Conservation (phyloP, 2,329 filamentous ascomycete genomes). For the Stachybotrys chlorohalonatus region DNA sequence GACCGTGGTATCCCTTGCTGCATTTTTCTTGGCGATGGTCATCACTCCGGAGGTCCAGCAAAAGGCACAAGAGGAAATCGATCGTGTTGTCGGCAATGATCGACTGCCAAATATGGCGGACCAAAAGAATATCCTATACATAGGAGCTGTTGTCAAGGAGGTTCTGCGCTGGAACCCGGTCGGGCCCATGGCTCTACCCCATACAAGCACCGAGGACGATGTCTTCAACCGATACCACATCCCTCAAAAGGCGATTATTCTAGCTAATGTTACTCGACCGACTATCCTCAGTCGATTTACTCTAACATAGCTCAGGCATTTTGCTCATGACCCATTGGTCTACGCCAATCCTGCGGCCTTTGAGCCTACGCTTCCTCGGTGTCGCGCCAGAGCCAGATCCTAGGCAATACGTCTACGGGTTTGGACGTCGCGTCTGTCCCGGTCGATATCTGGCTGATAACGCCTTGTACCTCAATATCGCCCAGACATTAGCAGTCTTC, state of each 20-base stretch:
- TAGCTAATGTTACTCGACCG: constrained; percentile 6
- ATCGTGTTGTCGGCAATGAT: constrained; percentile 13
- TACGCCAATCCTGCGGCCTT: not conserved
- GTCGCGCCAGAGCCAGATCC: constrained; percentile 15
- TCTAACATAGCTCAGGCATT: not conserved
- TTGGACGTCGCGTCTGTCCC: constrained; percentile 24
- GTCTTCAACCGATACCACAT: constrained; percentile 12
- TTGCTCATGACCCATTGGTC: not conserved
- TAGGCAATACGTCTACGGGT: constrained; percentile 17
- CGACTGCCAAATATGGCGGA: constrained; percentile 14
- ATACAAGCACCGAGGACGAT: constrained; percentile 21
- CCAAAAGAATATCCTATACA: constrained; percentile 13
- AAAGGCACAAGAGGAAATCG: constrained; percentile 11
- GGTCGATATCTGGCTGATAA: constrained; percentile 21
- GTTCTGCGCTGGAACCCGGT: constrained; percentile 16
- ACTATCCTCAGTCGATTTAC: constrained; percentile 5
- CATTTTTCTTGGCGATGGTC: not conserved
- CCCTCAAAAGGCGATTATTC: constrained; percentile 10
- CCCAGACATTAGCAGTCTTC: constrained; percentile 36
- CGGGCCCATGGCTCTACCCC: constrained; percentile 24
- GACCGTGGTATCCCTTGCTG: not conserved
- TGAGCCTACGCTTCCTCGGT: not conserved
- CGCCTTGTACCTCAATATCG: constrained; percentile 22
- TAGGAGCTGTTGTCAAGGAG: constrained; percentile 19
- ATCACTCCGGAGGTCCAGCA: not conserved